phyloP scores from a whole-genome alignment of 2,329 filamentous ascomycete genomes.

The Aspergillus fischeri region DNA sequence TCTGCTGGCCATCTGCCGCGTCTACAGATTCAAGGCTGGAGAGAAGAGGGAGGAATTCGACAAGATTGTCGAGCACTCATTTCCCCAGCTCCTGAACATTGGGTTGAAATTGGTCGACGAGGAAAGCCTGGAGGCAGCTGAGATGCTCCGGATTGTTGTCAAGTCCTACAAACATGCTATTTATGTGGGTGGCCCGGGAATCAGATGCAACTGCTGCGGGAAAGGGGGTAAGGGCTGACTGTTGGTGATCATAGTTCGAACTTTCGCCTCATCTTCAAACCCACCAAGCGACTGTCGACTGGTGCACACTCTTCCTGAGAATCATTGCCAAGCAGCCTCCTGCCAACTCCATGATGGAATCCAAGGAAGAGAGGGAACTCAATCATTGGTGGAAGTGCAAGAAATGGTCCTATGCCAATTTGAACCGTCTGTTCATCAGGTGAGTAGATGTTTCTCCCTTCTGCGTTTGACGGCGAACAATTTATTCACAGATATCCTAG shows the following conservation, averaged over 20 bases:
- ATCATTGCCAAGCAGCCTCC: slow-evolving; percentile 84
- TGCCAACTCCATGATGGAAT: slow-evolving; percentile 71
- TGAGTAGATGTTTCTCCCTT: slow-evolving; percentile 38
- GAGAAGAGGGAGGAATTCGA: slow-evolving; percentile 83
- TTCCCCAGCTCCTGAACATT: slow-evolving; percentile 80
- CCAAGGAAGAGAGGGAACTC: slow-evolving; percentile 77
- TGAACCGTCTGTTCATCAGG: slow-evolving; percentile 93
- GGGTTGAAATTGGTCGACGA: slow-evolving; percentile 86
- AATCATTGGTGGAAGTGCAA: slow-evolving; percentile 99
- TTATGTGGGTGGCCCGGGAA: slow-evolving; percentile 60
- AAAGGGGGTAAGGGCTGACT: slow-evolving; percentile 23
- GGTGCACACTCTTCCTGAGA: slow-evolving; percentile 92
- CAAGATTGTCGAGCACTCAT: slow-evolving; percentile 86
- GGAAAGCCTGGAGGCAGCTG: slow-evolving; percentile 87
- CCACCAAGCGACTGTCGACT: slow-evolving; percentile 80
- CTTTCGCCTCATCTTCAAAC: slow-evolving; percentile 73
- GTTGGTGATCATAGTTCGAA: slow-evolving; percentile 63
- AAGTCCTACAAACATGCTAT: slow-evolving; percentile 99
- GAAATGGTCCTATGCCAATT: slow-evolving; percentile 98
- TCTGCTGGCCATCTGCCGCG: slow-evolving; percentile 87
- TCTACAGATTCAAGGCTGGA: slow-evolving; percentile 89
- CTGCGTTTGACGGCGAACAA: neutral
- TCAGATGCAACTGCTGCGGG: neutral
- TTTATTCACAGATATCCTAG: slow-evolving; percentile 42
- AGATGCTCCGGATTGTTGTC: slow-evolving; percentile 92